phyloP scores from a whole-genome alignment of 2,329 filamentous ascomycete genomes.

The Colletotrichum tamarilloi region DNA sequence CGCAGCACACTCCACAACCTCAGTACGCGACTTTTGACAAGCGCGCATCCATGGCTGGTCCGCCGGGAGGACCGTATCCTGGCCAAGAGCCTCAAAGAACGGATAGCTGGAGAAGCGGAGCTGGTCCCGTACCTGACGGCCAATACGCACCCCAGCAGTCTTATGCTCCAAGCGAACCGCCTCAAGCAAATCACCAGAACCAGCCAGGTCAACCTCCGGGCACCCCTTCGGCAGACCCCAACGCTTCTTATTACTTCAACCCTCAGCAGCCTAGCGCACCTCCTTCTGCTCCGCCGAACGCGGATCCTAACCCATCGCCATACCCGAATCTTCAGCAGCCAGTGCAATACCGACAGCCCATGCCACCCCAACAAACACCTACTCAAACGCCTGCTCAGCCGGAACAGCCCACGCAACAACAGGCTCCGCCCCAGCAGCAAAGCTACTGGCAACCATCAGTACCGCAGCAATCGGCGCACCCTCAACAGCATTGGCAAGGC shows the following conservation, averaged over 20 bases:
- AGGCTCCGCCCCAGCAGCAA: slow-evolving; percentile 38
- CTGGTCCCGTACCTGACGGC: slow-evolving; percentile 32
- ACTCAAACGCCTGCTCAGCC: slow-evolving; percentile 47
- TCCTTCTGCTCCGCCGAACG: slow-evolving; percentile 45
- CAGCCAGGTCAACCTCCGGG: slow-evolving; percentile 40
- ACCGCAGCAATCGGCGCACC: slow-evolving; percentile 42
- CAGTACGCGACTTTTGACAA: slow-evolving; percentile 58
- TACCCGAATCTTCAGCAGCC: slow-evolving; percentile 64
- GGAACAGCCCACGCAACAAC: slow-evolving; percentile 46
- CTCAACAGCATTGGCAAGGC: slow-evolving; percentile 41
- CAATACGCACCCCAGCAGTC: slow-evolving; percentile 50
- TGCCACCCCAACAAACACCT: slow-evolving; percentile 45
- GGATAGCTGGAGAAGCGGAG: slow-evolving; percentile 61
- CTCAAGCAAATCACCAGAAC: slow-evolving; percentile 42
- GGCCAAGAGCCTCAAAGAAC: slow-evolving; percentile 58
- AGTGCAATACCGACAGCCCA: slow-evolving; percentile 56
- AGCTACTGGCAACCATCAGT: slow-evolving; percentile 50
- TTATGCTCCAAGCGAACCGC: slow-evolving; percentile 47
- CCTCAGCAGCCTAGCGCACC: slow-evolving; percentile 47
- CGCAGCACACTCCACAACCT: slow-evolving; percentile 49
- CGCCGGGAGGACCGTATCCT: slow-evolving; percentile 55
- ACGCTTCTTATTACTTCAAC: slow-evolving; percentile 69
- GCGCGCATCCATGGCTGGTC: slow-evolving; percentile 52
- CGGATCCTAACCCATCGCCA: slow-evolving; percentile 59
- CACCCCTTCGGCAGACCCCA: slow-evolving; percentile 58